Conservation (phyloP, 73 alveolate species). For the Paramecium biaurelia region DNA sequence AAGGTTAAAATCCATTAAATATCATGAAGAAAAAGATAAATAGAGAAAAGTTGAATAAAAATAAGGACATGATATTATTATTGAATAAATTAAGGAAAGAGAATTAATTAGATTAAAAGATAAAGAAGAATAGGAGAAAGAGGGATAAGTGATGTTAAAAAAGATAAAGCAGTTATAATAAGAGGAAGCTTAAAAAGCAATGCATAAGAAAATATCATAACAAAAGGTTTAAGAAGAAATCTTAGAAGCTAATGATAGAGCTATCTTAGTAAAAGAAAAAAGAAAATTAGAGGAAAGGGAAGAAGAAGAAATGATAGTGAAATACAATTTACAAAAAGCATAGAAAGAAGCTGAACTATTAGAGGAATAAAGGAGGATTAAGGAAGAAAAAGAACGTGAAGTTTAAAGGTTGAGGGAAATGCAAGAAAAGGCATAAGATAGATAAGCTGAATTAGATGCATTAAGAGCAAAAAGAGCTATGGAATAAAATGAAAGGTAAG, state of each 20-base stretch:
- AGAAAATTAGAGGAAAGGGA: slow-evolving; percentile 78
- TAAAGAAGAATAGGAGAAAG: slow-evolving; percentile 83
- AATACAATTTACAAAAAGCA: slow-evolving; percentile 81
- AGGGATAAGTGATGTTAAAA: slow-evolving; percentile 76
- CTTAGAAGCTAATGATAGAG: slow-evolving; percentile 75
- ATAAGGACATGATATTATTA: slow-evolving; percentile 72
- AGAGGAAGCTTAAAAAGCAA: slow-evolving; percentile 73
- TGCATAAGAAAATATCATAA: slow-evolving; percentile 68
- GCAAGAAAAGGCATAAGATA: slow-evolving; percentile 87
- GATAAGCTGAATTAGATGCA: slow-evolving; percentile 90
- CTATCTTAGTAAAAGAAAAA: slow-evolving; percentile 76
- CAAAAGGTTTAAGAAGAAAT: slow-evolving; percentile 76
- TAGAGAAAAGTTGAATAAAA: slow-evolving; percentile 60
- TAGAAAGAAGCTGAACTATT: slow-evolving; percentile 83
- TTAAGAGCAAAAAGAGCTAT: slow-evolving; percentile 90
- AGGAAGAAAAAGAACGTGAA: slow-evolving; percentile 88
- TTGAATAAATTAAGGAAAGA: slow-evolving; percentile 86
- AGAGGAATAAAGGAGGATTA: slow-evolving; percentile 78
- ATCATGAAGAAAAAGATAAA: slow-evolving; percentile 77
- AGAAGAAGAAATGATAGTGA: slow-evolving; percentile 79
- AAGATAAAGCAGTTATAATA: slow-evolving; percentile 72
- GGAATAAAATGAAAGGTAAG: slow-evolving; percentile 89
- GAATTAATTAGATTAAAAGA: slow-evolving; percentile 78
- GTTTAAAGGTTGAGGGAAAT: slow-evolving; percentile 85
- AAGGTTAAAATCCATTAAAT: slow-evolving; percentile 76